Conservation (phyloP, 768 basidiomycete species). For the Amanita exitialis region DNA sequence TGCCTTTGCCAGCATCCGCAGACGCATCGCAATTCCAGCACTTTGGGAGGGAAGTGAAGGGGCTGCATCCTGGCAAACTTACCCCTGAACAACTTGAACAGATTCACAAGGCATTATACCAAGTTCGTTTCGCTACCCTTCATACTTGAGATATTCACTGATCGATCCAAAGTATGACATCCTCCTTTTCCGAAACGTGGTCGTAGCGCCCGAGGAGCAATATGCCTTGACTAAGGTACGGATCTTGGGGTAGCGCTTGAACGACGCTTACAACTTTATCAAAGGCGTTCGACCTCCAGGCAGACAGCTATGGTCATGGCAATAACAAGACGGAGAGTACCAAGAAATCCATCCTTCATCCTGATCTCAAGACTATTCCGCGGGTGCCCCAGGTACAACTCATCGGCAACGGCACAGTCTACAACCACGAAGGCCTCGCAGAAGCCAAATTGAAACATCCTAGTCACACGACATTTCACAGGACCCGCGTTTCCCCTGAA, state of each 20-base stretch:
- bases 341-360: conserved; percentile 75
- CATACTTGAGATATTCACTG: conserved; percentile 1
- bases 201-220: conserved; percentile 73
- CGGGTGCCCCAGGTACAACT: conserved; percentile 85
- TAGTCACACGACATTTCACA: conserved; percentile 81
- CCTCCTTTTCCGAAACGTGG: conserved; percentile 64
- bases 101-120: conserved; percentile 66
- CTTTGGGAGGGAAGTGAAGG: conserved; percentile 74
- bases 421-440: conserved; percentile 72
- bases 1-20: conserved; percentile 66
- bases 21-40: conserved; percentile 54
- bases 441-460: conserved; percentile 79
- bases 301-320: conserved; percentile 71
- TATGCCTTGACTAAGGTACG: conserved; percentile 74
- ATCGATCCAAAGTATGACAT: conserved; percentile 42
- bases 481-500: conserved; percentile 58
- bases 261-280: background rate
- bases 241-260: background rate
- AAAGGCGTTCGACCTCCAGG: conserved; percentile 65
- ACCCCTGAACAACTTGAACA: conserved; percentile 53
- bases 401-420: conserved; percentile 80
- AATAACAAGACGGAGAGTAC: conserved; percentile 76
- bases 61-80: conserved; percentile 56
- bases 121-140: conserved; percentile 31
- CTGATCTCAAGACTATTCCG: conserved; percentile 87